These are phyloP conservation scores for Mycena galericulata DNA, from an alignment of 768 basidiomycete species.

Conservation along the genomic window DNA sequence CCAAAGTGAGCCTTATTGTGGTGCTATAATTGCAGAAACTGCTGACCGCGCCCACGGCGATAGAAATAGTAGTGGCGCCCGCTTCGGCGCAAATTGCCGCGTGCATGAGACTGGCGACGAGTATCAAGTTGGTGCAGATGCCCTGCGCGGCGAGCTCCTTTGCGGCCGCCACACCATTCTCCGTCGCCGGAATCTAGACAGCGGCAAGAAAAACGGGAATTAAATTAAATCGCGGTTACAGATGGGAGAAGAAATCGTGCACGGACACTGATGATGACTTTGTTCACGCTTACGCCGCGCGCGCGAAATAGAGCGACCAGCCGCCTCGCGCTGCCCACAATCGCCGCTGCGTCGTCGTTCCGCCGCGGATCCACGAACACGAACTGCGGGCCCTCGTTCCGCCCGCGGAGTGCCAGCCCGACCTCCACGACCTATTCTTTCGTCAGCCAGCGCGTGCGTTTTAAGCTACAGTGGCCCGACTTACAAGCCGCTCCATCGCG, in stretches of 20 bases:
- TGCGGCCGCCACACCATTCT: conserved; percentile 63
- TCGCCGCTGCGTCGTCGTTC: conserved; percentile 48
- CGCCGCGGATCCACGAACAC: conserved; percentile 64
- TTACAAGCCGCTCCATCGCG: conserved; percentile 23
- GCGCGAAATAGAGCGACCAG: conserved; percentile 55
- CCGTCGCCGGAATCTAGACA: conserved; percentile 68
- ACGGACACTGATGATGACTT: conserved; percentile 65
- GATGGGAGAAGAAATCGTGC: conserved; percentile 9
- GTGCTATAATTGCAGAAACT: conserved; percentile 11
- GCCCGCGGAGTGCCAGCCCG: conserved; percentile 56
- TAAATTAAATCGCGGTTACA: not conserved
- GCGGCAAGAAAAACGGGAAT: too few relatives aligned
- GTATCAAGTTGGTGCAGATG: conserved; percentile 63
- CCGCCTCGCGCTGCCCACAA: conserved; percentile 57
- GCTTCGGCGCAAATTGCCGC: conserved; percentile 68
- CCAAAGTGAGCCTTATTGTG: not conserved
- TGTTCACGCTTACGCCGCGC: conserved; percentile 51
- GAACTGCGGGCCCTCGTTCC: conserved; percentile 60
- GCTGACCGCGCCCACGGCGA: conserved; percentile 64
- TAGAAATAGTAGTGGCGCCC: conserved; percentile 59
- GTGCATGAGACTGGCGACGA: conserved; percentile 67
- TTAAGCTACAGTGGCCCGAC: conserved; percentile 13
- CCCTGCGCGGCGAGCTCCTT: conserved; percentile 49
- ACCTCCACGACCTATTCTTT: conserved; percentile 62
- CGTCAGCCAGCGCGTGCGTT: not conserved